phyloP scores from a whole-genome alignment of 2,329 filamentous ascomycete genomes.

The Ceratocystis cubensis region DNA sequence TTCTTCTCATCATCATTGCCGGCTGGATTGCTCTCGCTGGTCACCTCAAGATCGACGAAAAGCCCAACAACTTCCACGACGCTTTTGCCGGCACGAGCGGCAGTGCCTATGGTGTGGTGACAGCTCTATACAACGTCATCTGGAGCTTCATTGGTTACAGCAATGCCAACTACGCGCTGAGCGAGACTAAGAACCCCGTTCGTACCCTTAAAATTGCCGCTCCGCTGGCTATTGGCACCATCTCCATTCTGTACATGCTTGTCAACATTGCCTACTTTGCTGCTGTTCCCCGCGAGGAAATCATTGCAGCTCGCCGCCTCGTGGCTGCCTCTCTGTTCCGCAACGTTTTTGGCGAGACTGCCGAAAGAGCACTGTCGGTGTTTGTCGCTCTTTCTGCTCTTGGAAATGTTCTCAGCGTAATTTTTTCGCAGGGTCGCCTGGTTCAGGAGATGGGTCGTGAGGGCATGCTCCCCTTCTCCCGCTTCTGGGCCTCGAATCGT shows the following conservation, averaged over 20 bases:
- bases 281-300: conserved; percentile 41
- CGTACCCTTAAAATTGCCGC: conserved; percentile 54
- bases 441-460: conserved; percentile 55
- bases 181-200: conserved; percentile 53
- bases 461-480: conserved; percentile 51
- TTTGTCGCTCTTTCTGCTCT: conserved; percentile 57
- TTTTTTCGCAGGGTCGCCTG: conserved; percentile 54
- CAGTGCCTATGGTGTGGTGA: conserved; percentile 55
- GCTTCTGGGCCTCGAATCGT: conserved; percentile 50
- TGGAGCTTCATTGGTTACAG: conserved; percentile 58
- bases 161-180: conserved; percentile 55
- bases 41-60: conserved; percentile 43
- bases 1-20: conserved; percentile 52
- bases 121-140: conserved; percentile 58
- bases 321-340: conserved; percentile 44
- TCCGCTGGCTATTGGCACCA: conserved; percentile 44
- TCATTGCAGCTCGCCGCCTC: conserved; percentile 38
- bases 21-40: conserved; percentile 51
- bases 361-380: conserved; percentile 48
- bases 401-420: conserved; percentile 54
- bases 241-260: conserved; percentile 52
- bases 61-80: conserved; percentile 50
- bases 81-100: conserved; percentile 54
- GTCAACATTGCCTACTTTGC: conserved; percentile 57
- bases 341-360: conserved; percentile 41